These are phyloP conservation scores for Cytidiella melzeri DNA, from an alignment of 768 basidiomycete genomes.

Conservation along the genomic window DNA sequence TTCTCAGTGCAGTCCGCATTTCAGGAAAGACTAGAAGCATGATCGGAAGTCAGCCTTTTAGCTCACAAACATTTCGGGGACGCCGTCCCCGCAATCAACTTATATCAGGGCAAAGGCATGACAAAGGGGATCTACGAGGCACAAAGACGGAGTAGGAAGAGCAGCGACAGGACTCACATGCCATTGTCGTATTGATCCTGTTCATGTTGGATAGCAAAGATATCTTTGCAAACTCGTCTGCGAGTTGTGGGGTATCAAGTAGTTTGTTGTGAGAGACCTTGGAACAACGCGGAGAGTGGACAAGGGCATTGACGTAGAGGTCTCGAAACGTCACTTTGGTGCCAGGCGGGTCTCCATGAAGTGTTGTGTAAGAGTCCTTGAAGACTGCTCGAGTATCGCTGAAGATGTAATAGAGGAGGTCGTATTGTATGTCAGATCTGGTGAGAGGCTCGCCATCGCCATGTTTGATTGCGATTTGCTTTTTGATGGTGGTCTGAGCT, in stretches of 20 bases:
- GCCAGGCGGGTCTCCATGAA: slow-evolving; percentile 26
- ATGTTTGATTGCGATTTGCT: slow-evolving; percentile 40
- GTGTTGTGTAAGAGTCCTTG: slow-evolving; percentile 51
- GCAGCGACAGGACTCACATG: slow-evolving; percentile 43
- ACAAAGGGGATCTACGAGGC: no score
- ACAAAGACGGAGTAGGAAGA: neutral
- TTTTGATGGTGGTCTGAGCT: slow-evolving; percentile 37
- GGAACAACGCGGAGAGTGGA: slow-evolving; percentile 60
- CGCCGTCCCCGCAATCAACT: no score
- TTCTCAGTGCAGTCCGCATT: slow-evolving; percentile 71
- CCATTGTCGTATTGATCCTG: slow-evolving; percentile 76
- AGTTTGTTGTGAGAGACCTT: slow-evolving; percentile 70
- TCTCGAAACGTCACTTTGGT: slow-evolving; percentile 39
- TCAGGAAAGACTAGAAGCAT: slow-evolving; percentile 61
- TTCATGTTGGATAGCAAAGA: slow-evolving; percentile 74
- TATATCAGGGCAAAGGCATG: no score
- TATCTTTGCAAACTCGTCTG: slow-evolving; percentile 69
- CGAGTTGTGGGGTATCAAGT: slow-evolving; percentile 49
- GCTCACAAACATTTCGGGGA: no score
- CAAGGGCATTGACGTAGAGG: slow-evolving; percentile 40
- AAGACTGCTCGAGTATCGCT: slow-evolving; percentile 44
- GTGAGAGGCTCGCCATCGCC: slow-evolving; percentile 62
- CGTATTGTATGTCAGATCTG: slow-evolving; percentile 62
- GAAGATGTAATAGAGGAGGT: slow-evolving; percentile 40
- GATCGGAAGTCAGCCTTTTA: no score